These are phyloP conservation scores for Coccomyxa sp. DNA, from an alignment of 139 green algal species.

Conservation along the genomic window DNA sequence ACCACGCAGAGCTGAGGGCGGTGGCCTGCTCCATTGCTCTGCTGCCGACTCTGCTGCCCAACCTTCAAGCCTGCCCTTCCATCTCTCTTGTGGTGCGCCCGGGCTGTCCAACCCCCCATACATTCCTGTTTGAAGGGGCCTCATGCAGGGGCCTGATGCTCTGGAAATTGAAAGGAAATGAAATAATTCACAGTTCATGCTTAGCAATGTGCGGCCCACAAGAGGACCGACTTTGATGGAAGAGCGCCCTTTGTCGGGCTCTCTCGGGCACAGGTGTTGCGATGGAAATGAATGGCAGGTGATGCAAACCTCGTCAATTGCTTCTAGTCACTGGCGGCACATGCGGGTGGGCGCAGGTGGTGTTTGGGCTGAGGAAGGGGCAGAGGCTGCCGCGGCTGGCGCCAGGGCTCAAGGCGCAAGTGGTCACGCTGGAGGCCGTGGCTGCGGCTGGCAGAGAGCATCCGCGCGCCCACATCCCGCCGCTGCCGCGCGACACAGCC, in stretches of 20 bases:
- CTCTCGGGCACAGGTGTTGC: not conserved
- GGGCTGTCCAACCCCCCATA: not conserved
- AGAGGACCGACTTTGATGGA: too few species aligned
- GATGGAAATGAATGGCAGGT: too few species aligned
- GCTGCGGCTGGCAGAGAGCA: slow-evolving; percentile 59
- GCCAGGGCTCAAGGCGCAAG: slow-evolving; percentile 18
- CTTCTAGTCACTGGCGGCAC: not conserved
- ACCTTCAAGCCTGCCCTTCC: slow-evolving; percentile 61
- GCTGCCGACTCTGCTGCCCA: slow-evolving; percentile 69
- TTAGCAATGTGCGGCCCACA: not conserved
- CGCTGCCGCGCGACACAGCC: slow-evolving; percentile 64
- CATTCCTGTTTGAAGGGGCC: not conserved
- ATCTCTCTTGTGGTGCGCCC: slow-evolving; percentile 73
- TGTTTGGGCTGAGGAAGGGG: slow-evolving; percentile 32
- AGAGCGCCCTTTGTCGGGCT: too few species aligned
- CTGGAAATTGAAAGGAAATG: too few species aligned
- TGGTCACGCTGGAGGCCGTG: slow-evolving; percentile 64
- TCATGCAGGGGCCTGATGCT: too few species aligned
- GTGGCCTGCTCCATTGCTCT: slow-evolving; percentile 70
- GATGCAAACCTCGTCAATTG: not conserved
- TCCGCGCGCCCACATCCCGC: slow-evolving; percentile 71
- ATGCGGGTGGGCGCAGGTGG: slow-evolving; percentile 22
- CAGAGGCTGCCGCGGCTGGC: slow-evolving; percentile 47
- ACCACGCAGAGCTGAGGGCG: slow-evolving; percentile 84
- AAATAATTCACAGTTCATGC: not conserved